A percentile compares a stretch with the other conserved stretches of the same genome.
Conservation (phyloP, 148 eudicot genomes). For the Amaranthus cruentus region DNA sequence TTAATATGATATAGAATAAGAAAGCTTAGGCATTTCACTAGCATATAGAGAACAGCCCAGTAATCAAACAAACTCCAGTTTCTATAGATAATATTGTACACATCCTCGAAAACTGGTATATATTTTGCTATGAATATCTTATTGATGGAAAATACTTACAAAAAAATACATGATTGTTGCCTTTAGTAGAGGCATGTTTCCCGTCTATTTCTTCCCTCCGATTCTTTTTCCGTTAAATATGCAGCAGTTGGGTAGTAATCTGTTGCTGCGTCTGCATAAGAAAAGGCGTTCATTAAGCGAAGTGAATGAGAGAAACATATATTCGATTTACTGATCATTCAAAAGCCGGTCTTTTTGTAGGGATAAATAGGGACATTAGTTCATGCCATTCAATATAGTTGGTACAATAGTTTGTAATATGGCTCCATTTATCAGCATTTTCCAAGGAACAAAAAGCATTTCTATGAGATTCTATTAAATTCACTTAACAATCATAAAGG, state of each 20-base stretch:
- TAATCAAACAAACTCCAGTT: conserved; percentile 5
- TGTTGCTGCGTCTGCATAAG: conserved; percentile 26
- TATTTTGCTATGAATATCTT: conserved; percentile 8
- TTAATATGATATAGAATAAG: not conserved
- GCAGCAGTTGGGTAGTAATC: conserved; percentile 38
- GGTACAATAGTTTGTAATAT: not conserved
- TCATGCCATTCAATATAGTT: not conserved
- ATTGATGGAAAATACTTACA: conserved; percentile 21
- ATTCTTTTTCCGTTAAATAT: conserved; percentile 36
- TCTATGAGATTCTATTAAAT: not conserved
- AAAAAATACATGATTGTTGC: conserved; percentile 1
- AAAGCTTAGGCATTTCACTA: not conserved
- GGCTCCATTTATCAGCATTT: not conserved
- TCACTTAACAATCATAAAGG: not conserved
- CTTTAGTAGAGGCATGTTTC: not conserved
- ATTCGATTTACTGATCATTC: not conserved
- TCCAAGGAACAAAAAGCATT: not conserved
- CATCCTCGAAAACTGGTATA: conserved; percentile 16
- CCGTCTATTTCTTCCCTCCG: conserved; percentile 26
- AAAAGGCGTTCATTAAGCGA: not conserved
- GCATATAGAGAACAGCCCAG: not conserved
- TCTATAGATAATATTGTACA: conserved; percentile 8
- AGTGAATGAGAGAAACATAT: not conserved
- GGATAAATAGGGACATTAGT: not conserved
- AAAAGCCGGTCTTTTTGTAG: not conserved